phyloP scores from a whole-genome alignment of 345 rosid species.

The Hypericum perforatum region DNA sequence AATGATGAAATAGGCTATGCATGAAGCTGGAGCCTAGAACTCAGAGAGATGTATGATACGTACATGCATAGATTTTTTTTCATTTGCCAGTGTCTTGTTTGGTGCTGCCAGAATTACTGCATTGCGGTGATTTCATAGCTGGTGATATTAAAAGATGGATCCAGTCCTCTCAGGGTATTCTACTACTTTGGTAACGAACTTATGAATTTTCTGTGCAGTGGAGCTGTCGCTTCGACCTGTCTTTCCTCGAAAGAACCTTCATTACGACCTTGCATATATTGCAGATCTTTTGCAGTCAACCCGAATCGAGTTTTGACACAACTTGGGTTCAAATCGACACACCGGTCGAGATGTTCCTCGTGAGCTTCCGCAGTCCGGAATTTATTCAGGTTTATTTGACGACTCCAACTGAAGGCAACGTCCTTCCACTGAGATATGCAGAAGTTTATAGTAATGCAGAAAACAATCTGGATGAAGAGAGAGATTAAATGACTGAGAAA shows the following conservation, averaged over 20 bases:
- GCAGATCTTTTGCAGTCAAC: slow-evolving; percentile 72
- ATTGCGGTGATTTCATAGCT: no score
- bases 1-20: no score
- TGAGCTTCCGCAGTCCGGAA: slow-evolving; percentile 52
- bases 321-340: slow-evolving; percentile 62
- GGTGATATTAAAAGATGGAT: no score
- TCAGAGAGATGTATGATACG: no score
- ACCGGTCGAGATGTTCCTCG: slow-evolving; percentile 55
- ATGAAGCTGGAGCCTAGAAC: no score
- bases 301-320: slow-evolving; percentile 35
- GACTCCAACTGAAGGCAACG: not conserved
- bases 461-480: not conserved
- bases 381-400: slow-evolving; percentile 28
- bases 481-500: not conserved
- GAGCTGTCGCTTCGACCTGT: not conserved
- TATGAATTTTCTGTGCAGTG: not conserved
- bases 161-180: no score
- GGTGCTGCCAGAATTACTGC: no score
- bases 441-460: not conserved
- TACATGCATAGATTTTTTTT: no score
- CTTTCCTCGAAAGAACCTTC: slow-evolving; percentile 11
- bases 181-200: not conserved
- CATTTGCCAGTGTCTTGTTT: no score
- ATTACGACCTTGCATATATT: slow-evolving; percentile 52
- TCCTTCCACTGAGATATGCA: not conserved